Evolutionary conservation across 805 yeast genomes (phyloP), one percentile per base, ranked within the genome.

Genomic region (Cyberlindnera maritima): DNA sequence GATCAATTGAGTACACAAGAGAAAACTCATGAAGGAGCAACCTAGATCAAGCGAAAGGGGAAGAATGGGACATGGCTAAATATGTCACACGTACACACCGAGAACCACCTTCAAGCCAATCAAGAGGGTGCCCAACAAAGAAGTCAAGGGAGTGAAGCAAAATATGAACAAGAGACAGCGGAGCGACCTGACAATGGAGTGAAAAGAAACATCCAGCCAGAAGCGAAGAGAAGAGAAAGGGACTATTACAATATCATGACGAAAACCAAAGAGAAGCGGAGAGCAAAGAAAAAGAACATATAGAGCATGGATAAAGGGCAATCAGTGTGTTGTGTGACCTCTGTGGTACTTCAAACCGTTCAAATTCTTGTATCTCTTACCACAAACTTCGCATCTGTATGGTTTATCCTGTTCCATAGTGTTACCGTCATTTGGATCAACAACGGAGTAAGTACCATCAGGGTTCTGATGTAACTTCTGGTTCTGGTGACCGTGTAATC

Each of bases 371-470:
- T 94, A 94, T 47, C 99, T 74, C 69, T 92, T 94, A 49, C 98
- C 98, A 70, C 99, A 94, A 36, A 92, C 96, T 70, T 94, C 98
- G 69, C 99, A 94, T 62, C 97, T 79, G 67, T 92, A 94, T 33
- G 99, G 99, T 71, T 94, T 94, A 72, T 94, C 99, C 72, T 89
- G 91, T 67, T 94, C 99, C 79, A 89, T 79, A 19, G 91, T 96
- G 68, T 89, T 85, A 5, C 96, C 96, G 65, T 92, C 96, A 61
- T 83, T 88, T 12, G 99, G 99, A 66, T 94, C 97, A 50, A 92
- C 86, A 34, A 92, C 90, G 39, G 92, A 84, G 56, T 84, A 86
- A 1, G 96, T 83, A 4, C 99, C 99, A 63, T 92, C 98, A 12
- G 90, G 86, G 63, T 92, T 92, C 57, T 85, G 88, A 60, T 88